A percentile compares a stretch with the other conserved stretches of the same genome.
Evolutionary conservation across 768 basidiomycete genomes (phyloP).

Genomic region (Kwoniella pini): DNA sequence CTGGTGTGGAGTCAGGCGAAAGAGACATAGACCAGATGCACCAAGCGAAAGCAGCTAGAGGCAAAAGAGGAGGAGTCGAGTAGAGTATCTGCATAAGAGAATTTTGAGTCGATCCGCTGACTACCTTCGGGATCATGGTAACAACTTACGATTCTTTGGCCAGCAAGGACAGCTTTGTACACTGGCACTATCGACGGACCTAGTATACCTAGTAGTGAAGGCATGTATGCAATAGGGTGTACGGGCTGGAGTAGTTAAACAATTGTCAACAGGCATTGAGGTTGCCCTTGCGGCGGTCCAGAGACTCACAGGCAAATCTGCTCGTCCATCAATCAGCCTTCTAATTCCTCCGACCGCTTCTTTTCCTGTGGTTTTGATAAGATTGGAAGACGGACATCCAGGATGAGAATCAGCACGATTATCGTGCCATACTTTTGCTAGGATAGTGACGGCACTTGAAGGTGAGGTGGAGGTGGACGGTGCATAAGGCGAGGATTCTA

Average conservation of each 20-base stretch:
- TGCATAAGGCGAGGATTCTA: conserved; percentile 17
- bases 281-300: too few species aligned
- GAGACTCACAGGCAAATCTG: conserved; percentile 18
- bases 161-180: conserved; percentile 44
- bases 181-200: conserved; percentile 44
- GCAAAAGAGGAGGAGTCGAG: conserved; percentile 45
- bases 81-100: conserved; percentile 39
- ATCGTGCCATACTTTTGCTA: conserved; percentile 22
- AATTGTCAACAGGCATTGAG: not conserved
- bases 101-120: not conserved
- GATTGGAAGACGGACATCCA: not conserved
- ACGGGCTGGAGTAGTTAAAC: conserved; percentile 14
- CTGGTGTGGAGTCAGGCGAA: conserved; percentile 10
- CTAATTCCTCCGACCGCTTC: conserved; percentile 9
- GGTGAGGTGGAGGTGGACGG: conserved; percentile 14
- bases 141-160: conserved; percentile 45
- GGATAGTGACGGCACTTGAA: conserved; percentile 10
- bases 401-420: conserved; percentile 7
- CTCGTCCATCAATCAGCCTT: conserved; percentile 13
- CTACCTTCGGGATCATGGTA: not conserved
- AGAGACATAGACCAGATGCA: conserved; percentile 44
- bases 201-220: conserved; percentile 33
- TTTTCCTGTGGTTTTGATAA: not conserved
- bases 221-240: conserved; percentile 46
- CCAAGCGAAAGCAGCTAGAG: conserved; percentile 48